phyloP scores from a whole-genome alignment of 2,329 filamentous ascomycete species.

The Ophiostoma novo-ulmi region DNA sequence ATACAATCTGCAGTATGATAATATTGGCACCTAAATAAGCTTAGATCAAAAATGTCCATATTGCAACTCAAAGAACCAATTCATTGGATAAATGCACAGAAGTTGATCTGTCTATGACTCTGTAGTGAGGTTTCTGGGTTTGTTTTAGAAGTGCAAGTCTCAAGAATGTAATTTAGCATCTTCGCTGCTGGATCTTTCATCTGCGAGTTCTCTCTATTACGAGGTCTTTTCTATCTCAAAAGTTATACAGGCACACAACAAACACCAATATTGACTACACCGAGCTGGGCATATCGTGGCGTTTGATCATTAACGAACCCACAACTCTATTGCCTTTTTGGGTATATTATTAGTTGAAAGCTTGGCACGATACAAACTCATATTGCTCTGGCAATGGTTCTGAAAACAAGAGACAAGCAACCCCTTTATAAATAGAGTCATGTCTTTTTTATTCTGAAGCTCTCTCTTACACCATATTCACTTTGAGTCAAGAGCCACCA shows the following conservation, averaged over 20 bases:
- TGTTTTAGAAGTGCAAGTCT: too few species aligned
- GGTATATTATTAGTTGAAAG: background rate
- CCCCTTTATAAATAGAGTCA: background rate
- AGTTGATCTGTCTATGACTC: too few species aligned
- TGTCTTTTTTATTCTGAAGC: background rate
- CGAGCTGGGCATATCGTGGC: background rate
- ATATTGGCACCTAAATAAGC: background rate
- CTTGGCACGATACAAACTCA: background rate
- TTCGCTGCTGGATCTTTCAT: too few species aligned
- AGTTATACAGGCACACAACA: too few species aligned
- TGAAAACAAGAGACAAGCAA: background rate
- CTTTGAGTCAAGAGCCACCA: background rate
- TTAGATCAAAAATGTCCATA: background rate
- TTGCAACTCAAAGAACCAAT: background rate
- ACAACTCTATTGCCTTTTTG: background rate
- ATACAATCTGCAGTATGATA: background rate
- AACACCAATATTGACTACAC: background rate
- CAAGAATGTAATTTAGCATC: too few species aligned
- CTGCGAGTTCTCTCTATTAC: too few species aligned
- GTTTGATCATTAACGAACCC: background rate
- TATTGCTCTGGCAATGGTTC: background rate
- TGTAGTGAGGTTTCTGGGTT: too few species aligned
- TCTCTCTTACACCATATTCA: too few species aligned
- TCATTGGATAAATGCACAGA: too few species aligned
- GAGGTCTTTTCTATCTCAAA: too few species aligned